A percentile compares a stretch with the other conserved stretches of the same genome.
phyloP scores from a whole-genome alignment of 768 basidiomycete genomes.

The Lentinula raphanica region DNA sequence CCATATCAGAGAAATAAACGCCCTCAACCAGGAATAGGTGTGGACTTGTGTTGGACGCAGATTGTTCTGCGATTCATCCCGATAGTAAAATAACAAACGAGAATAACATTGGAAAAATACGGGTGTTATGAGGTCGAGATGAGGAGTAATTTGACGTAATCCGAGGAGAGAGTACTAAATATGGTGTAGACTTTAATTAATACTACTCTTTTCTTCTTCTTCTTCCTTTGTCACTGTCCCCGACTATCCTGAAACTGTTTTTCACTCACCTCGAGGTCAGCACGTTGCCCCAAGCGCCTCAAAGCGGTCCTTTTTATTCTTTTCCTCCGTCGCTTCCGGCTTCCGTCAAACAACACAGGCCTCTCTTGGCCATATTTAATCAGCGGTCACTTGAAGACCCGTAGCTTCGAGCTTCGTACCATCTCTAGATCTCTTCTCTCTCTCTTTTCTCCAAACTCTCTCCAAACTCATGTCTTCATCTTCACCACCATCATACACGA shows the following conservation, averaged over 20 bases:
- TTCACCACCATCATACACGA: constrained; percentile 6
- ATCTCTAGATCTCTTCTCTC: not conserved
- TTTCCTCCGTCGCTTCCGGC: not conserved
- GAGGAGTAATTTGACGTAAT: constrained; percentile 6
- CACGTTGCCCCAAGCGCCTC: not conserved
- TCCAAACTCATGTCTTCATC: constrained; percentile 2
- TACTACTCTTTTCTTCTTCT: too few species aligned
- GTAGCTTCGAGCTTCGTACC: not conserved
- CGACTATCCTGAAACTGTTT: not conserved
- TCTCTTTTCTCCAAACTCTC: not conserved
- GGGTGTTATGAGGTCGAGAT: not conserved
- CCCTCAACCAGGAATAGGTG: too few species aligned
- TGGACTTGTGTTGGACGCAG: too few species aligned
- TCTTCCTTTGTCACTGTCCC: not conserved
- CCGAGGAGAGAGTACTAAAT: not conserved
- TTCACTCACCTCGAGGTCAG: constrained; percentile 6
- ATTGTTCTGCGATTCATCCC: not conserved
- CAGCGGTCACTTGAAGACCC: not conserved
- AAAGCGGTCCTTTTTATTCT: not conserved
- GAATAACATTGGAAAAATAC: too few species aligned
- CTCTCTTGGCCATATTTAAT: not conserved
- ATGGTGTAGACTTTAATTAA: constrained; percentile 2
- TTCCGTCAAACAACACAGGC: not conserved
- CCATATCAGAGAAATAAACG: too few species aligned
- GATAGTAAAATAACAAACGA: not conserved